Evolutionary conservation across 1,139 yeast genomes (phyloP).

Genomic region (Pichia sp.): DNA sequence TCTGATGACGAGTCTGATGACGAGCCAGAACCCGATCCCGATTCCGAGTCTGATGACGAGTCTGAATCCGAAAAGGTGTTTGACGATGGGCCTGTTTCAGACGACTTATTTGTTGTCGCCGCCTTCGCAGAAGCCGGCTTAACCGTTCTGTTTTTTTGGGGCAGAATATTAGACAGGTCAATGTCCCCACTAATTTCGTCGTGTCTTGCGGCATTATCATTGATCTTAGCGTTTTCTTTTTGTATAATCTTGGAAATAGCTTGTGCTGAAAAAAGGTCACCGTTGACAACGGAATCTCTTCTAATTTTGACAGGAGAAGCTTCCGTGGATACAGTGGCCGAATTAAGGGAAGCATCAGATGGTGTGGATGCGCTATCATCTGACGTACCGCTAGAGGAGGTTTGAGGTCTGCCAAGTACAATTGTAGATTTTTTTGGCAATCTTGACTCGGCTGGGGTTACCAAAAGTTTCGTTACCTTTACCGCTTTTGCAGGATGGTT

Average conservation of each 20-base stretch:
- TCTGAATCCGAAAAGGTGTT: constrained; percentile 8
- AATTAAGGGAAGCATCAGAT: background rate
- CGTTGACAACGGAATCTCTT: background rate
- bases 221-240: background rate
- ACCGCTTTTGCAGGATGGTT: constrained; percentile 10
- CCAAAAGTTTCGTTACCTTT: constrained; percentile 10
- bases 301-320: background rate
- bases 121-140: background rate
- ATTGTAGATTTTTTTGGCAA: background rate
- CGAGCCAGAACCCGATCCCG: too few species aligned
- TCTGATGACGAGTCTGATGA: constrained; percentile 12
- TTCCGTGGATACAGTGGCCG: background rate
- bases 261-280: background rate
- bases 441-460: background rate
- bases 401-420: too few species aligned
- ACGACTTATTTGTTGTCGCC: background rate
- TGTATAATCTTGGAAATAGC: background rate
- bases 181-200: constrained; percentile 21
- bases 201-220: constrained; percentile 15
- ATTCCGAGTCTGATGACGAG: constrained; percentile 9
- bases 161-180: constrained; percentile 20
- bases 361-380: background rate
- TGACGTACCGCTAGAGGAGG: background rate
- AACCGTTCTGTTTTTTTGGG: constrained; percentile 9
- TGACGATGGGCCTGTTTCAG: background rate